Base-by-base conservation (phyloP, 2,329 filamentous ascomycete species). In the Diaporthe eres region DNA sequence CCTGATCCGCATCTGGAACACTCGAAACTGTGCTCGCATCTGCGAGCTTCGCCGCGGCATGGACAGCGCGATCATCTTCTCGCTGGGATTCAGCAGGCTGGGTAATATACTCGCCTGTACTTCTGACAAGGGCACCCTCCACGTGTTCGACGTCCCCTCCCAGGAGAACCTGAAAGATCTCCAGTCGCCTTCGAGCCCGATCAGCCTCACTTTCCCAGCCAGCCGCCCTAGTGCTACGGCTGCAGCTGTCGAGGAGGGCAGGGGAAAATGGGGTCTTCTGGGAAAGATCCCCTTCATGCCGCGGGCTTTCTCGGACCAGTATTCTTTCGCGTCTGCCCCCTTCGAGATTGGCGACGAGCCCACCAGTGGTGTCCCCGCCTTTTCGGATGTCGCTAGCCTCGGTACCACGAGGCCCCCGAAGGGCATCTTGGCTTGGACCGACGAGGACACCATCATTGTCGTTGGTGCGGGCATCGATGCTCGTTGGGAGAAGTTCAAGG, bases 91-190 rank as follows among this genome's bases (percentile, higher is more conserved):
- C 83, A 97, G 94, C 28, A 96, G 96, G 0, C 92, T 92, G 0
- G 94, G 94, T 71, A 91, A 89, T 58, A 90, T 95, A 81, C 89
- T 98, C 15, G 97, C 97, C 37, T 96, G 95, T 77, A 98, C 96
- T 1, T 98, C 96, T 1, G 97, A 99, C 87, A 99, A 98, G 85
- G 96, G 95, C 8, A 99, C 96, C 0, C 88, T 99, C 15, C 97
- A 99, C 84, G 90, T 99, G 51, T 99, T 98, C 82, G 95, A 98
- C 81, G 89, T 98, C 1, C 93, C 93, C 5, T 89, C 90, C 76
- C 86, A 87, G 12, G 87, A 86, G 70, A 86, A 85, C 77, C 82
- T 84, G 58, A n/a, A 75, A 76, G 61, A 81, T 55, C 72, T 79
- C 73, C 74, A 75, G 57, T 71, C 77, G 47, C 53, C 65, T 60